These are phyloP conservation scores for Aspergillus biplanus DNA, from an alignment of 495 filamentous ascomycete genomes.

Conservation along the genomic window DNA sequence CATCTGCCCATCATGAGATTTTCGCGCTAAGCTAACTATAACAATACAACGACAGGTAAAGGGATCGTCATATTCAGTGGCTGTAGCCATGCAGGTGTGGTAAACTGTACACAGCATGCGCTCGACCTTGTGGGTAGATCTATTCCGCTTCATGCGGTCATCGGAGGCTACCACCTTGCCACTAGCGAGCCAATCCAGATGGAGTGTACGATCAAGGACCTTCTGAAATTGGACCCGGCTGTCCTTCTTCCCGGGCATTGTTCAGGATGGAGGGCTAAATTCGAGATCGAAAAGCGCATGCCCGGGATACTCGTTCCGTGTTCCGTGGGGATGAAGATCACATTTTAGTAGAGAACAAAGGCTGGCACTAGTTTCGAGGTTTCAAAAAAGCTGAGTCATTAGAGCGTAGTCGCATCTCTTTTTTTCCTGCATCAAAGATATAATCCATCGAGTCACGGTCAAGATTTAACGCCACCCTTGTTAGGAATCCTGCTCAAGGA, in stretches of 20 bases:
- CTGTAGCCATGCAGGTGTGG: constrained; percentile 64
- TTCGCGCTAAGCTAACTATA: not conserved
- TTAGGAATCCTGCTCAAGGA: constrained; percentile 1
- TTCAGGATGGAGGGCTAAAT: constrained; percentile 64
- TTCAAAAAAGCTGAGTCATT: not conserved
- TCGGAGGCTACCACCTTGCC: constrained; percentile 65
- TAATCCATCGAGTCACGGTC: not conserved
- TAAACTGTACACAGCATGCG: constrained; percentile 59
- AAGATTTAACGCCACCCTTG: not conserved
- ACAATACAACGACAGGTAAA: constrained; percentile 38
- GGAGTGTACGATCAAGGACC: constrained; percentile 50
- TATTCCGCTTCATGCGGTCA: constrained; percentile 57
- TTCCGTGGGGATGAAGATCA: constrained; percentile 58
- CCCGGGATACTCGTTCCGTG: constrained; percentile 59
- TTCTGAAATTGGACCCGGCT: constrained; percentile 56
- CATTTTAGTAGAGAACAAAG: constrained; percentile 31
- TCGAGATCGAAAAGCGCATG: constrained; percentile 60
- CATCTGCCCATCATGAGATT: not conserved
- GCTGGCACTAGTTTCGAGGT: not conserved
- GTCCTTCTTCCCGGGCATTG: constrained; percentile 64
- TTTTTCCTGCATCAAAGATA: not conserved
- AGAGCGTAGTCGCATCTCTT: not conserved
- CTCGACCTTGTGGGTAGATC: constrained; percentile 39
- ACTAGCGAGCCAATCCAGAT: constrained; percentile 49
- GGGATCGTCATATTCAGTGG: constrained; percentile 65